These are phyloP conservation scores for Luffa aegyptiaca DNA, from an alignment of 306 rosid species.

Conservation along the genomic window DNA sequence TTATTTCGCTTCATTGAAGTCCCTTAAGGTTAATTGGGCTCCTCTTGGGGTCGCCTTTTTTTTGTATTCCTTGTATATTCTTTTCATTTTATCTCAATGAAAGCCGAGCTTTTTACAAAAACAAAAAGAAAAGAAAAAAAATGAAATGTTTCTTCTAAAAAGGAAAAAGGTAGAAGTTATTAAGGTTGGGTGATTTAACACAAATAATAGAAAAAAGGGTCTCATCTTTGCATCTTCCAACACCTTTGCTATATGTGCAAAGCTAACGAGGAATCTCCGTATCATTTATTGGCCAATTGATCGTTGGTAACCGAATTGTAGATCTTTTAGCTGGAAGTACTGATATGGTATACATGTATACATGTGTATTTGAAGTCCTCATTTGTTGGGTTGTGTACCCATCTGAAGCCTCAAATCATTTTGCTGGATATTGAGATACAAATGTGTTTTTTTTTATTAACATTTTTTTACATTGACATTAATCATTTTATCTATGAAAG, in stretches of 20 bases:
- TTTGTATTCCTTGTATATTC: neutral
- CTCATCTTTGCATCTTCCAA: too few relatives aligned
- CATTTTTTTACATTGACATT: neutral
- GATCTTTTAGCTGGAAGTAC: too few relatives aligned
- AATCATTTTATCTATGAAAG: neutral
- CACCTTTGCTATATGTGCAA: too few relatives aligned
- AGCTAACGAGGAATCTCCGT: too few relatives aligned
- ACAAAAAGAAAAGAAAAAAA: too few relatives aligned
- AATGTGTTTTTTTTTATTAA: neutral
- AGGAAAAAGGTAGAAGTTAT: too few relatives aligned
- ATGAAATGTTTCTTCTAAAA: too few relatives aligned
- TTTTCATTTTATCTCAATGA: neutral
- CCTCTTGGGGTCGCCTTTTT: neutral
- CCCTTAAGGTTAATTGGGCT: neutral
- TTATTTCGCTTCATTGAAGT: neutral
- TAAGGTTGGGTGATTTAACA: too few relatives aligned
- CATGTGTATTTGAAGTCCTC: neutral
- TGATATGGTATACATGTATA: neutral
- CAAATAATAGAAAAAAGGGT: too few relatives aligned
- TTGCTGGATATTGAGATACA: neutral
- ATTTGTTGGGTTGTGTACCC: neutral
- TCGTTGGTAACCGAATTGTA: too few relatives aligned
- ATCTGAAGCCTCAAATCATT: neutral
- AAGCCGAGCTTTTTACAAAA: too few relatives aligned
- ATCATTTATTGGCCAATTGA: too few relatives aligned